Base-by-base conservation (phyloP, 495 filamentous ascomycete genomes). In the Lentithecium fluviatile region DNA sequence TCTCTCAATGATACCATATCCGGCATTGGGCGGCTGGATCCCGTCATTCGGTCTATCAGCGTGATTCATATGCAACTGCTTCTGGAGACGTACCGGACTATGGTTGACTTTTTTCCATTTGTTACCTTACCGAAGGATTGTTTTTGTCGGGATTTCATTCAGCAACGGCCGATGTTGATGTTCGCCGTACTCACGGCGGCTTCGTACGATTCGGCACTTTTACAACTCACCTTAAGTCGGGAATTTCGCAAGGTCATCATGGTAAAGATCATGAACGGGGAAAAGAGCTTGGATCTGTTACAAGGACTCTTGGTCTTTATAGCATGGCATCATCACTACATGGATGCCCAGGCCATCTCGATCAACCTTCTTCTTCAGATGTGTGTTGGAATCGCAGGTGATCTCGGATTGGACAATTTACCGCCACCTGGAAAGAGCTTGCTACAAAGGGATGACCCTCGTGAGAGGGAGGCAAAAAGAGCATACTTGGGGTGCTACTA, bases 401-500 rank as follows among this genome's bases (percentile, higher is more conserved):
- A 65, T 24, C 51, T 65, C 15, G 49, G 49, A 15, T 32, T 65
- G 1, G 62, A 60, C 43, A 46, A 26, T 12, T 37, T 56, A 4
- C 43, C 49, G 10, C 7, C 56, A 8, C 2, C 38, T 23, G 20
- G 29, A 10, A 32, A 32, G 29, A 32, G 17, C 25, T 15, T 46
- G 19, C 42, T 37, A 25, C 45, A 25, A 5, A 55, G 38, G 19
- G 38, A 58, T 20, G 55, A 65, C 17, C 12, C 24, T n/a, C 56
- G 25, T 0, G 43, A 60, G 13, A 34, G 56, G 20, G 62, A 65
- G 21, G 49, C 56, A 24, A 61, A 62, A 47, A 43, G 63, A 21
- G 63, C 63, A 24, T 57, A 61, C 53, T 29, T 66, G 29, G 63
- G 63, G 11, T 66, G 63, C 42, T 66, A 66, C 25, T 66, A 66